Conservation (phyloP, 257 asterid genomes). For the Solanum bukasovii region DNA sequence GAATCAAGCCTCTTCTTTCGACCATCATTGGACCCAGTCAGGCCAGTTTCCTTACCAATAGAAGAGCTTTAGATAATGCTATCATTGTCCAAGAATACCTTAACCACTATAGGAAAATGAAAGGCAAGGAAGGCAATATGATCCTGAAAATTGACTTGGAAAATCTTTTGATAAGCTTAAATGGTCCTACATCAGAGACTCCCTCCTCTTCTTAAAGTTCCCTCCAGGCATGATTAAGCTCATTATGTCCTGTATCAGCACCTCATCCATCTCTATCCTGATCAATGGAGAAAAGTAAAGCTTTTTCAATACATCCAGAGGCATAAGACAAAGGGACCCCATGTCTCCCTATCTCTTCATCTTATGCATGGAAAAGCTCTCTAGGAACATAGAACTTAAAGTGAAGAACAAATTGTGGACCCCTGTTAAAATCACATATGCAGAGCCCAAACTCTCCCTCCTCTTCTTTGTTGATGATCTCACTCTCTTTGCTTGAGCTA, state of each 20-base stretch:
- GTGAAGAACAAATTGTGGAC: neutral
- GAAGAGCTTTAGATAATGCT: neutral
- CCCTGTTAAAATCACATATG: neutral
- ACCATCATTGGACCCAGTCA: neutral
- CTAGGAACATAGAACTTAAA: too few relatives aligned
- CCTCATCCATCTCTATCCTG: too few relatives aligned
- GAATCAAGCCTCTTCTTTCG: neutral
- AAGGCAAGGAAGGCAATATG: neutral
- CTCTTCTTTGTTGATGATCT: neutral
- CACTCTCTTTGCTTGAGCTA: neutral
- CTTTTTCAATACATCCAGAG: neutral
- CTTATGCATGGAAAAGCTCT: neutral
- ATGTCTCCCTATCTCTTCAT: neutral
- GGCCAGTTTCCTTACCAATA: neutral
- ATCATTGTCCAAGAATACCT: neutral
- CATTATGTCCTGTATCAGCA: neutral
- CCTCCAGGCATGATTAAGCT: neutral
- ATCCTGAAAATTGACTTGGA: too few relatives aligned
- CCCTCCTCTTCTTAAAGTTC: neutral
- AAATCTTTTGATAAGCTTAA: neutral
- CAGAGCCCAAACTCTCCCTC: neutral
- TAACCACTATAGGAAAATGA: neutral
- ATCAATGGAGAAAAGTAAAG: too few relatives aligned
- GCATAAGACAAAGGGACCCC: neutral
- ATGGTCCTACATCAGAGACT: neutral